Base-by-base conservation (phyloP, 106 monocot species). In the Platanthera guangdongensis region DNA sequence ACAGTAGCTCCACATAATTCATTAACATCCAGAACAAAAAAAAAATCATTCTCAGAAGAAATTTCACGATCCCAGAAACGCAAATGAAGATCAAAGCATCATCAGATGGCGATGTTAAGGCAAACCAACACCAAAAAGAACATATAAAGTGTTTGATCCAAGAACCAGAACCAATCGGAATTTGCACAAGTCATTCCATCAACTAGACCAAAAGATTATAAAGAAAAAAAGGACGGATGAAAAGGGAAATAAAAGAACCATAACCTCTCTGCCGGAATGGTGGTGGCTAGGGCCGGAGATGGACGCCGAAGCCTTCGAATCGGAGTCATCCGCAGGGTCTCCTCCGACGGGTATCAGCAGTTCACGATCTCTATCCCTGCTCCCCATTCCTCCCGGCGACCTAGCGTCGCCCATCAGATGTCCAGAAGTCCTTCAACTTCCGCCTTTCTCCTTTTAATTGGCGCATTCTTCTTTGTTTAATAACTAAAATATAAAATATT, bases 211-310 rank as follows among this genome's bases (percentile, higher is more conserved):
- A 6, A 64, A 13, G 11, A 10, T 13, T 13, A 77, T 22, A 9
- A 64, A 46, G 9, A 16, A 21, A 15, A 25, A 15, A 63, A 7
- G 6, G 4, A 63, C 14, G 6, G 6, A 21, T 4, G 4, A 1
- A 39, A 16, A 21, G 65, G 47, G n/a, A 72, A 72, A 72, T 12
- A 13, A 48, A 49, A 71, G 14, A 63, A 0, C 47, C 1, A 47
- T 39, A 9, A 87, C 91, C 86, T 88, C 91, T 52, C 83, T 45
- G 60, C 91, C 82, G 71, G 88, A 64, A 82, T 80, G 78, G 83
- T 83, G 85, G 65, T 74, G 77, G 57, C 28, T 52, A 25, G 75
- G 18, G 53, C 79, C 57, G 46, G 81, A 67, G 69, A 53, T 8
- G 22, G 86, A 69, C 19, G 83, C 39, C 32, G 87, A 78, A 32